These are phyloP conservation scores for Xylariales sp. DNA, from an alignment of 2,329 filamentous ascomycete genomes.

Conservation along the genomic window DNA sequence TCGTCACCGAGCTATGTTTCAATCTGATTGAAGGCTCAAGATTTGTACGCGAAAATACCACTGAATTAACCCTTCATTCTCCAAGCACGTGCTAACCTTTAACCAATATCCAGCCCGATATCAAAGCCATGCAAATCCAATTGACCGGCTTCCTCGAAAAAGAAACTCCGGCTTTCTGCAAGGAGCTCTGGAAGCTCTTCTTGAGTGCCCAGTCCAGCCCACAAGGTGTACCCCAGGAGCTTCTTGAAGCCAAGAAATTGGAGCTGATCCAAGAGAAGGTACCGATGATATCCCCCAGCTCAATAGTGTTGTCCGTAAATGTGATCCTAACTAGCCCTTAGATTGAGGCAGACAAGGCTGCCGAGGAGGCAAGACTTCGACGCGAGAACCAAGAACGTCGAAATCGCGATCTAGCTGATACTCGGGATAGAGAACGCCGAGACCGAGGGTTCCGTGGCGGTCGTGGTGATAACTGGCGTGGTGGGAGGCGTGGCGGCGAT, in stretches of 20 bases:
- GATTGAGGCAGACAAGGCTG: constrained; percentile 79
- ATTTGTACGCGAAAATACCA: constrained; percentile 60
- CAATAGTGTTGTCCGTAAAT: neutral
- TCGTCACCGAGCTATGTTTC: constrained; percentile 82
- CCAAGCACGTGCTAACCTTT: neutral
- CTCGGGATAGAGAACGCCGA: constrained; percentile 62
- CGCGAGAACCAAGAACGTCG: constrained; percentile 68
- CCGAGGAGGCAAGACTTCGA: constrained; percentile 67
- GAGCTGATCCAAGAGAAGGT: constrained; percentile 96
- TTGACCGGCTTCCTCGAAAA: constrained; percentile 94
- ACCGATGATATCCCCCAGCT: constrained; percentile 7
- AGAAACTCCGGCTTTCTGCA: constrained; percentile 83
- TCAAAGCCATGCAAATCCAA: constrained; percentile 91
- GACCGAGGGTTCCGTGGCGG: constrained; percentile 47
- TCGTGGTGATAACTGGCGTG: constrained; percentile 48
- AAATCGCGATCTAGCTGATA: constrained; percentile 64
- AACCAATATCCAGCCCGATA: constrained; percentile 67
- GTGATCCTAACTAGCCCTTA: constrained; percentile 31
- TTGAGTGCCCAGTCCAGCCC: constrained; percentile 85
- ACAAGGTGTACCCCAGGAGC: constrained; percentile 88
- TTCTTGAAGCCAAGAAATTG: constrained; percentile 92
- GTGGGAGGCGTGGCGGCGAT: constrained; percentile 44
- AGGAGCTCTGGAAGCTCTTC: constrained; percentile 88
- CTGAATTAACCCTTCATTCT: neutral
- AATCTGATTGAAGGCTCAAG: constrained; percentile 68